phyloP scores from a whole-genome alignment of 2,329 filamentous ascomycete species.

The Trichothecium sympodiale region DNA sequence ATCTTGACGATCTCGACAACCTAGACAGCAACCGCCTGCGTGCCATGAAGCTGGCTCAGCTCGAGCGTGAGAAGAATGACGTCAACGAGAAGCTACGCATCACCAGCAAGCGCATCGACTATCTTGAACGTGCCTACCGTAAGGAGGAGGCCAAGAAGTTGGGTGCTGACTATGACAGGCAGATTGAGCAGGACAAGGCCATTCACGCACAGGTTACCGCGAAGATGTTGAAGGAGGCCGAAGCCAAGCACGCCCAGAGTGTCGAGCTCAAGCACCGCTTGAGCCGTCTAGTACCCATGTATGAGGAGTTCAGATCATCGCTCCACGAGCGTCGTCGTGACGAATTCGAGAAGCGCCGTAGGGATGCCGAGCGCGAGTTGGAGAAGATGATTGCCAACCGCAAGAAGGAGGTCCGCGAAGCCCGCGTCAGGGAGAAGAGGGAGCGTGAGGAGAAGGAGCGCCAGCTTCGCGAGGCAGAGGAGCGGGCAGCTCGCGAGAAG shows the following conservation, averaged over 20 bases:
- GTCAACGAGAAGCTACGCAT: slow-evolving; percentile 83
- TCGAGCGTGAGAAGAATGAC: slow-evolving; percentile 97
- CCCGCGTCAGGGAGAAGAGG: slow-evolving; percentile 68
- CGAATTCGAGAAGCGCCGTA: slow-evolving; percentile 90
- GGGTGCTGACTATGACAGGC: slow-evolving; percentile 70
- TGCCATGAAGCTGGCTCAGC: slow-evolving; percentile 85
- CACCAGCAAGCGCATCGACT: slow-evolving; percentile 91
- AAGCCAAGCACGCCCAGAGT: slow-evolving; percentile 83
- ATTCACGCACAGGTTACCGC: slow-evolving; percentile 71
- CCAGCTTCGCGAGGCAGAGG: slow-evolving; percentile 70
- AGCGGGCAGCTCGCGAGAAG: slow-evolving; percentile 69
- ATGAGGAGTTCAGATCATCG: slow-evolving; percentile 71
- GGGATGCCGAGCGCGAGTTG: slow-evolving; percentile 82
- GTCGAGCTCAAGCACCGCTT: slow-evolving; percentile 92
- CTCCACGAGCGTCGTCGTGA: slow-evolving; percentile 82
- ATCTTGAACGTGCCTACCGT: slow-evolving; percentile 92
- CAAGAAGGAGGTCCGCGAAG: slow-evolving; percentile 79
- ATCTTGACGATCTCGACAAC: slow-evolving; percentile 70
- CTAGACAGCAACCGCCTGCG: slow-evolving; percentile 85
- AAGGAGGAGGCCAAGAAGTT: slow-evolving; percentile 94
- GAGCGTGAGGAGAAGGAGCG: slow-evolving; percentile 80
- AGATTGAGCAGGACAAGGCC: slow-evolving; percentile 66
- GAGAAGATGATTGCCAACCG: slow-evolving; percentile 83
- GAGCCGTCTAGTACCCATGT: slow-evolving; percentile 69
- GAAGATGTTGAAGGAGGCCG: slow-evolving; percentile 67